Evolutionary conservation across 192 early-diverging fungal genomes (phyloP), one percentile per base, ranked within the genome.

Genomic region (Coemansia sp.): DNA sequence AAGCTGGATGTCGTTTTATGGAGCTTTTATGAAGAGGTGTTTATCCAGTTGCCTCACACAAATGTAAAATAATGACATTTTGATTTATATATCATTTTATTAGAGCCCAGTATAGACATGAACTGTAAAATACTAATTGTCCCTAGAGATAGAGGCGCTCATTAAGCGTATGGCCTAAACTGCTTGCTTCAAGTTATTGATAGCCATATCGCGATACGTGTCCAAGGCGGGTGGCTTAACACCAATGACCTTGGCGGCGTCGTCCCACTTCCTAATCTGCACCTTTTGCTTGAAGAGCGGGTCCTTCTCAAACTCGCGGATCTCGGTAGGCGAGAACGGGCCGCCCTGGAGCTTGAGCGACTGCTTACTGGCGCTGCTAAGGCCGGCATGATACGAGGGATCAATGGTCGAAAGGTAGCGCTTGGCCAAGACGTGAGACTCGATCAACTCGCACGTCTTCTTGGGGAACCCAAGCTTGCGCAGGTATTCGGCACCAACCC

Each of bases 271-370:
- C 44, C 88, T 80, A 61, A 89, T 70, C 63, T 87, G 85, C 29
- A 89, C 78, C 57, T 86, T 89, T 29, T 76, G 41, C 42, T 86
- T 72, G 59, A 82, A 89, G 18, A 88, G 70, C n/a, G 87, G 83
- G 41, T 89, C 87, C 7, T 49, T 66, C 63, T 87, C 84, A 66
- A 89, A 89, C 10, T 40, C 77, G 36, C 47, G 51, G 22, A 76
- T 79, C 22, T 89, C 79, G 4, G 86, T 76, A 0, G 66, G 34
- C 16, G 86, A 70, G 63, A 80, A 87, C 20, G 87, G 80, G 3
- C 87, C 88, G 41, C 86, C 87, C 57, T 88, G 88, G 59, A 85
- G 86, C 61, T 87, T 85, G 11, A 89, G 68, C 13, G 88, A 87
- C 20, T 79, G 63, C 44, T 89, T 89, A 75, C 84, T 85, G 10